Evolutionary conservation across 768 basidiomycete species (phyloP), one percentile per base, ranked within the genome.

Genomic region (Phaeotremella fagi): DNA sequence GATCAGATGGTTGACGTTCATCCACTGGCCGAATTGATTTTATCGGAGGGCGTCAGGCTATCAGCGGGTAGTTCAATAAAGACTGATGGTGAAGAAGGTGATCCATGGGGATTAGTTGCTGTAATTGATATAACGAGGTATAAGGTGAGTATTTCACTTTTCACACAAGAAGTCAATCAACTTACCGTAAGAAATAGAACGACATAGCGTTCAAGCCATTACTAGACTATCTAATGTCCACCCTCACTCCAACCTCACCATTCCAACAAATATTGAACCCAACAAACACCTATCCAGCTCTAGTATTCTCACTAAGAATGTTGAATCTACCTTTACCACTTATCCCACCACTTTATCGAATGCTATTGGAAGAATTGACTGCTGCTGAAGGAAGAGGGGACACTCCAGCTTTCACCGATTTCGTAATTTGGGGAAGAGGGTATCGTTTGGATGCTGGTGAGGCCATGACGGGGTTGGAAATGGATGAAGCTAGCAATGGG

Each of bases 241-340:
- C 79, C 4, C 54, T 74, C 12, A 77, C 26, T 79, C 86, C 63
- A 80, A 85, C 55, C 52, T 77, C 24, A 73, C 81, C 11, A 79
- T 77, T 14, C 78, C 78, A 43, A 65, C 69, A 31, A 61, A 72
- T 12, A 59, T 61, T 14, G 64, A 58, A 18, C 49, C 66, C 18
- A 50, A 45, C 61, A 29, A 22, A 22, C 22, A 12, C 78, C 15
- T 82, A 86, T 56, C 82, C 94, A 42, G 94, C 89, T 1, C 79
- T 95, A 16, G 79, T 97, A 7, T 78, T 99, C 59, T 87, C 85
- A 59, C 90, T 95, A 72, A 80, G 94, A 0, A 78, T 98, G 46
- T 80, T 95, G 60, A 99, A 98, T 72, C 92, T 99, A 85, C 94
- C 94, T 0, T 85, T 90, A 14, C 89, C 97, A 63, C 83, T 91